Base-by-base conservation (phyloP, 2,329 filamentous ascomycete genomes). In the Aspergillus sp. region DNA sequence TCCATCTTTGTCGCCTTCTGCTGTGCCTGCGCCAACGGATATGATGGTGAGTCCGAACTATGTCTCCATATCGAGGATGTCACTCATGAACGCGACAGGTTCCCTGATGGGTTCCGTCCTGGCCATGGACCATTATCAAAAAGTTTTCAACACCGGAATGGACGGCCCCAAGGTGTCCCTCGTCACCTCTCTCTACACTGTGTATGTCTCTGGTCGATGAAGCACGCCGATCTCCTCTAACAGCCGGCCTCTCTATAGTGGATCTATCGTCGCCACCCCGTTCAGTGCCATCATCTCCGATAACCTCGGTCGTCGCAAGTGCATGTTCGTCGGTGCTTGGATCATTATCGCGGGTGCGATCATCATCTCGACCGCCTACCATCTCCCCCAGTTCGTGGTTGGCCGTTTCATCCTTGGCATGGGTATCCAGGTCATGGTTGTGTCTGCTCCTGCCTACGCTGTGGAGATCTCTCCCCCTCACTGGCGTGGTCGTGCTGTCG, bases 391-490 rank as follows among this genome's bases (percentile, higher is more conserved):
- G 59, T 75, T 80, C 47, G 69, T 78, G 29, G 72, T 77, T 23
- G 78, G 77, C 19, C 75, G 78, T 5, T 77, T 78, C 53, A 49
- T 80, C 5, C 76, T 80, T 29, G 77, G 78, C 17, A 57, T 72
- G 25, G 78, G 77, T 17, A 78, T 79, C 49, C 65, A 76, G 50
- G 62, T 78, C 62, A 78, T 79, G 76, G 75, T 75, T 0, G 76
- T 79, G 36, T 74, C 74, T 9, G 78, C 77, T 2, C 78, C 78
- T 1, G 75, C 78, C 9, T 79, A 79, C 52, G 69, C 74, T 3
- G 70, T 80, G 32, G 77, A 80, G 54, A 76, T 79, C 21, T 61
- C 77, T 1, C 76, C 77, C 38, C 75, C 78, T 34, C 76, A 80
- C 59, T 79, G 78, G 78, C 73, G 78, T 53, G 78, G 78, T 17